phyloP scores from a whole-genome alignment of 306 rosid genomes.

The Phaseolus lunatus region DNA sequence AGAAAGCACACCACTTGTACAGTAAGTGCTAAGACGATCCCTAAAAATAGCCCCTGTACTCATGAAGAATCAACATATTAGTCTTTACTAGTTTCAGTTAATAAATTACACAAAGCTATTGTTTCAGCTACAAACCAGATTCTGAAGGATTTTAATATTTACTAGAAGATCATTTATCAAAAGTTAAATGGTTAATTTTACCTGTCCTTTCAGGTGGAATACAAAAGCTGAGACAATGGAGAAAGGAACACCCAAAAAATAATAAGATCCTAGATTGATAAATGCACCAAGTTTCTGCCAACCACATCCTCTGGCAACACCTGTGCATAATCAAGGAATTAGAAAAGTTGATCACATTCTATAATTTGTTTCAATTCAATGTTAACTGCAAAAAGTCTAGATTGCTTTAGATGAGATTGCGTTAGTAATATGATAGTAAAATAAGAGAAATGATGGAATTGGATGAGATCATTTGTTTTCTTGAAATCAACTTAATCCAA shows the following conservation, averaged over 20 bases:
- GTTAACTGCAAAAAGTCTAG: neutral
- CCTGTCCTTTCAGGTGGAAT: conserved; percentile 50
- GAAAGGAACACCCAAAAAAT: conserved; percentile 47
- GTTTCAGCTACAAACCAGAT: neutral
- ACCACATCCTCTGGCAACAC: conserved; percentile 55
- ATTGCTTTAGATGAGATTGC: neutral
- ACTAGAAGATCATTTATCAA: neutral
- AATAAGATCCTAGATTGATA: conserved; percentile 53
- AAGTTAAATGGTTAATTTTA: conserved; percentile 25
- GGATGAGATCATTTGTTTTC: neutral
- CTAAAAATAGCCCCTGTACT: conserved; percentile 57
- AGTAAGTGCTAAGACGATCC: conserved; percentile 47
- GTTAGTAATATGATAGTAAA: neutral
- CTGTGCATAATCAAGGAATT: conserved; percentile 37
- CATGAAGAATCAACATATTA: conserved; percentile 13
- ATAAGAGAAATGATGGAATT: neutral
- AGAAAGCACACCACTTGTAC: conserved; percentile 52
- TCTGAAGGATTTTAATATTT: neutral
- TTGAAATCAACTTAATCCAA: neutral
- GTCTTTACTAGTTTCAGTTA: too few relatives aligned
- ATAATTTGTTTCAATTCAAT: neutral
- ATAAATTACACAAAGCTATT: neutral
- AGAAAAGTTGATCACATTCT: conserved; percentile 2
- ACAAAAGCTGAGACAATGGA: conserved; percentile 41
- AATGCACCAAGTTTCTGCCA: conserved; percentile 57